A percentile compares a stretch with the other conserved stretches of the same genome.
These are phyloP conservation scores for Hyphopichia fennica DNA, from an alignment of 1,139 yeast genomes.

Conservation along the genomic window DNA sequence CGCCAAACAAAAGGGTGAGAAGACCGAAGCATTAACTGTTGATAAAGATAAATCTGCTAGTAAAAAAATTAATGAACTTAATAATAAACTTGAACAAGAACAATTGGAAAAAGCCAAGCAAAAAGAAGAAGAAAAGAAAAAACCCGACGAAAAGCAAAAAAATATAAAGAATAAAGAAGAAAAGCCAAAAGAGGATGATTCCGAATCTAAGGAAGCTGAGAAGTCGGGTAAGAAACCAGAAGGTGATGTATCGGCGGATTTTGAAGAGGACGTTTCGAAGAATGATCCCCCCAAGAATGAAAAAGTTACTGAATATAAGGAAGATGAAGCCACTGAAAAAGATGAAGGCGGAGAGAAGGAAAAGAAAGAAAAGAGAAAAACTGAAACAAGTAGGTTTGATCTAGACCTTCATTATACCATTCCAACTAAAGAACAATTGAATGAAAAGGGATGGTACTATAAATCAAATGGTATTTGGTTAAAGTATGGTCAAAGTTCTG, in stretches of 20 bases:
- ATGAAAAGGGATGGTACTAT: slow-evolving; percentile 35
- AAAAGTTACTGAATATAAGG: slow-evolving; percentile 3
- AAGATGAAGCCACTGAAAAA: slow-evolving; percentile 3
- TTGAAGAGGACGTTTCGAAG: slow-evolving; percentile 5
- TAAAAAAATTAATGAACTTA: slow-evolving; percentile 12
- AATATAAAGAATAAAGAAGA: slow-evolving; percentile 1
- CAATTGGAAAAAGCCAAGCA: slow-evolving; percentile 6
- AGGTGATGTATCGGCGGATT: slow-evolving; percentile 1
- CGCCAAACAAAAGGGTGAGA: slow-evolving; percentile 13
- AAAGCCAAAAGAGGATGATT: slow-evolving; percentile 7
- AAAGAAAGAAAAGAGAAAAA: slow-evolving; percentile 6
- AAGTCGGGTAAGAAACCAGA: slow-evolving; percentile 2
- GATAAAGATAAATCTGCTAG: slow-evolving; percentile 18
- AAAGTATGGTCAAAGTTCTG: slow-evolving; percentile 15
- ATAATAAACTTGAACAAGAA: slow-evolving; percentile 9
- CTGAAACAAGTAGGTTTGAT: slow-evolving; percentile 17
- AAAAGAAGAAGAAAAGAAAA: slow-evolving; percentile 3
- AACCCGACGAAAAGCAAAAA: slow-evolving; percentile 4
- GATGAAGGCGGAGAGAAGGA: slow-evolving; percentile 3
- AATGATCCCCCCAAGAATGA: slow-evolving; percentile 1
- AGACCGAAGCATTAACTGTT: slow-evolving; percentile 11
- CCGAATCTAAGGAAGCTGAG: slow-evolving; percentile 5
- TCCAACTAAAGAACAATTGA: slow-evolving; percentile 32
- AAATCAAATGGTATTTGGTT: slow-evolving; percentile 21
- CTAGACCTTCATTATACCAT: slow-evolving; percentile 24